Evolutionary conservation across 1,284 basidiomycete species (phyloP).

Genomic region (Leccinum pachyderme): DNA sequence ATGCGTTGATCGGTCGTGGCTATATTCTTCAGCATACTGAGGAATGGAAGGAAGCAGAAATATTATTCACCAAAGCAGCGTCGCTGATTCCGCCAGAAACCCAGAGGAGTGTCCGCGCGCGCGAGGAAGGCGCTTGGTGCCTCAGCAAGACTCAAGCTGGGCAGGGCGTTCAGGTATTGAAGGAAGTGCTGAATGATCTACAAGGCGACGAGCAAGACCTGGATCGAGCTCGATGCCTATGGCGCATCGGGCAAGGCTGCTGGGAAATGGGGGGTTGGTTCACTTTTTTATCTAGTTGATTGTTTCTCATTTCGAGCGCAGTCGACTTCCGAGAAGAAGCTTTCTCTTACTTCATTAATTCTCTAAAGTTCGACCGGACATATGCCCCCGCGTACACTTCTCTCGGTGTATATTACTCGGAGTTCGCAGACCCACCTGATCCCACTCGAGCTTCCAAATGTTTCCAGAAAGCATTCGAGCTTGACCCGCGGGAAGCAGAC

Average conservation of each 20-base stretch:
- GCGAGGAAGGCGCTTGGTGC: slow-evolving; percentile 89
- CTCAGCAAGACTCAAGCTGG: slow-evolving; percentile 56
- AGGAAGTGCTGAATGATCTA: slow-evolving; percentile 56
- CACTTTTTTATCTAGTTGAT: not conserved
- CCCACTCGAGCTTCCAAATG: slow-evolving; percentile 88
- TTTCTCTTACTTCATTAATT: slow-evolving; percentile 79
- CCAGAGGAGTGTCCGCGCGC: slow-evolving; percentile 61
- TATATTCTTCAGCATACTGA: slow-evolving; percentile 67
- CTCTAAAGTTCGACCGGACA: slow-evolving; percentile 73
- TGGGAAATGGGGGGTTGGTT: slow-evolving; percentile 74
- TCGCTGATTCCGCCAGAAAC: slow-evolving; percentile 46
- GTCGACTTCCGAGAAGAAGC: slow-evolving; percentile 56
- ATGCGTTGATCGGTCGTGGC: slow-evolving; percentile 73
- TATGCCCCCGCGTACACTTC: slow-evolving; percentile 94
- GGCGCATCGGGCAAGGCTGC: slow-evolving; percentile 77
- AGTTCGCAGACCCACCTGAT: slow-evolving; percentile 72
- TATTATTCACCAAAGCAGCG: slow-evolving; percentile 57
- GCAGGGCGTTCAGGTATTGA: slow-evolving; percentile 55
- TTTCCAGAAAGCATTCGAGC: slow-evolving; percentile 98
- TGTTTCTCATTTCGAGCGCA: slow-evolving; percentile 22
- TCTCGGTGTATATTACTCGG: slow-evolving; percentile 87
- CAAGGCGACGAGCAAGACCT: slow-evolving; percentile 49
- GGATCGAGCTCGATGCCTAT: slow-evolving; percentile 78
- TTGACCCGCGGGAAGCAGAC: slow-evolving; percentile 85
- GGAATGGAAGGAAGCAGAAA: slow-evolving; percentile 71